Evolutionary conservation across 2,329 filamentous ascomycete genomes (phyloP).

Genomic region (Lecanosticta acicola): DNA sequence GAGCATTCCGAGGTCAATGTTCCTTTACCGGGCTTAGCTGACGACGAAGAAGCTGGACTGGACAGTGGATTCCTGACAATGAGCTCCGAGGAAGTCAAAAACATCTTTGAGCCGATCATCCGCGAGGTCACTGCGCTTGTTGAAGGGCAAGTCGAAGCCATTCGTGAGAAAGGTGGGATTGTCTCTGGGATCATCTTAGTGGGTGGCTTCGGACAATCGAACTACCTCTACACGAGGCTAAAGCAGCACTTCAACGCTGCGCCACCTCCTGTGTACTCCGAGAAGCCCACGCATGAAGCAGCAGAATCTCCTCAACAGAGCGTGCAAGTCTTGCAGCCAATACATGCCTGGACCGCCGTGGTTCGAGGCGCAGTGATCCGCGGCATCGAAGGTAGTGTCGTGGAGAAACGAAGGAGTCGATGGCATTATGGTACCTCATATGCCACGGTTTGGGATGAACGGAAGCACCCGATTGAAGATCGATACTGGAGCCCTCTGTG

Average conservation of each 20-base stretch:
- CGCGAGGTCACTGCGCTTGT: constrained; percentile 55
- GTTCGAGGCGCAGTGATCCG: constrained; percentile 70
- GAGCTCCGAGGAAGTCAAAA: constrained; percentile 62
- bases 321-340: constrained; percentile 74
- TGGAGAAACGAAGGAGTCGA: constrained; percentile 65
- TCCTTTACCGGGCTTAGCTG: constrained; percentile 66
- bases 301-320: constrained; percentile 42
- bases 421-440: constrained; percentile 78
- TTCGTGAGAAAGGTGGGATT: constrained; percentile 35
- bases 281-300: constrained; percentile 62
- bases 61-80: constrained; percentile 73
- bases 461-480: constrained; percentile 66
- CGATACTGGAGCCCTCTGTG: constrained; percentile 74
- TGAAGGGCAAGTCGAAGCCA: constrained; percentile 41
- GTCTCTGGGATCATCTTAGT: constrained; percentile 69
- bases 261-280: constrained; percentile 56
- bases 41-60: constrained; percentile 68
- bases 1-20: constrained; percentile 63
- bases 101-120: constrained; percentile 63
- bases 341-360: constrained; percentile 77
- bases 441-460: constrained; percentile 68
- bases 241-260: constrained; percentile 58
- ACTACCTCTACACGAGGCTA: constrained; percentile 63
- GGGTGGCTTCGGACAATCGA: constrained; percentile 71
- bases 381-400: constrained; percentile 72